Evolutionary conservation across 2,329 filamentous ascomycete species (phyloP).

Genomic region (Colletotrichum higginsianum): DNA sequence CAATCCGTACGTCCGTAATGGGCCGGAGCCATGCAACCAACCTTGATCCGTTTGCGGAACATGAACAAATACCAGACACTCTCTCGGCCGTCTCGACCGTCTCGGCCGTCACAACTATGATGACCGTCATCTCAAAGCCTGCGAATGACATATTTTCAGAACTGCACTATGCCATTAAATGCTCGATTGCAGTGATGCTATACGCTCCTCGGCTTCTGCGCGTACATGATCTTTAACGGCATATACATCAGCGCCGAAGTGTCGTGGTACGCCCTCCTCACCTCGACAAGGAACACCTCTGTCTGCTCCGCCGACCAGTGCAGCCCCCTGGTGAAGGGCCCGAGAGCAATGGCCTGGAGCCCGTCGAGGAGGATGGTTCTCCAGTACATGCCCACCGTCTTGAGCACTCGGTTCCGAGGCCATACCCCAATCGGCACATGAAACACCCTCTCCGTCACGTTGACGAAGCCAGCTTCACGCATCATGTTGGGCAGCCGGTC

Average conservation of each 20-base stretch:
- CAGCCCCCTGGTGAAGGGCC: slow-evolving; percentile 65
- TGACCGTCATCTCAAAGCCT: neutral
- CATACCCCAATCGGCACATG: slow-evolving; percentile 69
- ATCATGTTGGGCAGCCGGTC: slow-evolving; percentile 61
- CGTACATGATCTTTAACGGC: slow-evolving; percentile 69
- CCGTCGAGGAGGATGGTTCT: slow-evolving; percentile 65
- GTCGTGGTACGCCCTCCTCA: slow-evolving; percentile 64
- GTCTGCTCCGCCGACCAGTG: slow-evolving; percentile 64
- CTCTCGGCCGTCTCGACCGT: too few species aligned
- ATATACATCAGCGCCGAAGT: slow-evolving; percentile 65
- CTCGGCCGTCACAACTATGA: too few species aligned
- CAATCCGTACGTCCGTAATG: slow-evolving; percentile 4
- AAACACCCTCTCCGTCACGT: slow-evolving; percentile 65
- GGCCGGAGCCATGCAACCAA: neutral
- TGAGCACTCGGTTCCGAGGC: slow-evolving; percentile 66
- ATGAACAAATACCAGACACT: neutral
- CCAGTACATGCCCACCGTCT: slow-evolving; percentile 68
- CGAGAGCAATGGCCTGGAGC: slow-evolving; percentile 66
- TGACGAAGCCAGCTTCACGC: slow-evolving; percentile 66
- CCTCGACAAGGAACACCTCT: slow-evolving; percentile 63
- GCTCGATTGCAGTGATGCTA: neutral
- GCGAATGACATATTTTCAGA: neutral
- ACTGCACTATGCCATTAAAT: neutral
- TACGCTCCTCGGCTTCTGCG: slow-evolving; percentile 61
- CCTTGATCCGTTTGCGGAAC: slow-evolving; percentile 10